Evolutionary conservation across 1,284 basidiomycete genomes (phyloP), one percentile per base, ranked within the genome.

Genomic region (Cerrena zonata): DNA sequence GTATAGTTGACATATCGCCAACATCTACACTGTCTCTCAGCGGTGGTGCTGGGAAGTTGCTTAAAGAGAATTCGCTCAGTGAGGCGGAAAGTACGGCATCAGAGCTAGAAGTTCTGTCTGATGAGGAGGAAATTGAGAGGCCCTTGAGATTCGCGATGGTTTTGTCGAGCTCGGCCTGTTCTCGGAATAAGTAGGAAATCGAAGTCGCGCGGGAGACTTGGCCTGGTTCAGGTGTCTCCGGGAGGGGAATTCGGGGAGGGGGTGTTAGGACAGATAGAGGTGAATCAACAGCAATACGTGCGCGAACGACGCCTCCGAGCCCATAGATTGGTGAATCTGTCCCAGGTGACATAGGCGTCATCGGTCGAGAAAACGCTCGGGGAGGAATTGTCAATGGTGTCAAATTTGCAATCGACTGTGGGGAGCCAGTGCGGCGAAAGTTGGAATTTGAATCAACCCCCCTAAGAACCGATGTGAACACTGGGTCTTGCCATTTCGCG

Each of bases 1-100:
- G n/a, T n/a, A n/a, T n/a, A n/a, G n/a, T n/a, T n/a, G n/a, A n/a
- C n/a, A n/a, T n/a, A n/a, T n/a, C n/a, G 23, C n/a, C 41, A 13
- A 24, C 45, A 25, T 54, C 54, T 27, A 60, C 56, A 40, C 47
- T 56, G 48, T 57, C 58, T 34, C 57, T 57, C 51, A 61, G 62
- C 19, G 87, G 86, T 25, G 86, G 86, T 36, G 75, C 67, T 3
- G 85, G 85, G 65, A 89, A 88, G 46, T 74, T 73, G 58, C 83
- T 86, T 48, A 89, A 68, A 5, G 86, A 86, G 57, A 89, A 79
- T 23, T 82, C 82, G 44, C 49, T 58, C 54, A 2, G 54, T 2
- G 49, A 11, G 12, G 52, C 49, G n/a, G n/a, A n/a, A n/a, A n/a
- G n/a, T n/a, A n/a, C n/a, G n/a, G n/a, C n/a, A n/a, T n/a, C n/a